Conservation (phyloP, 345 rosid genomes). For the Corchorus capsularis region DNA sequence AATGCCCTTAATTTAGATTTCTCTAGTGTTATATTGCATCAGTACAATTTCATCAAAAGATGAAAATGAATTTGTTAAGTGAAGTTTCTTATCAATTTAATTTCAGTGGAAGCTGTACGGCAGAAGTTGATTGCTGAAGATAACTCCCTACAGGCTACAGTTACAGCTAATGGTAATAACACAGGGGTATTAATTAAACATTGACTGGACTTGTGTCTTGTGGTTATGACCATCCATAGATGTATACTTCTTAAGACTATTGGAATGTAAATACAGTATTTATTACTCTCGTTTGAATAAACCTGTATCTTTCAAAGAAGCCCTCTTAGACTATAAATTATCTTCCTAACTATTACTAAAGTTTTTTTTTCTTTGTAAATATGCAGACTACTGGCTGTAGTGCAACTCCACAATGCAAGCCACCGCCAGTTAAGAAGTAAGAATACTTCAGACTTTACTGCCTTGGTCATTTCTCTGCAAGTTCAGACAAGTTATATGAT, state of each 20-base stretch:
- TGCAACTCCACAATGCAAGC: no score
- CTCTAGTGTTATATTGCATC: no score
- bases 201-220: conserved; percentile 18
- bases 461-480: neutral
- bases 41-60: neutral
- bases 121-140: conserved; percentile 69
- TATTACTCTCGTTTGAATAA: no score
- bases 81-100: conserved; percentile 20
- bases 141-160: no score
- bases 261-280: conserved; percentile 44
- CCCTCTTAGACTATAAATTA: no score
- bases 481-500: no score
- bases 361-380: neutral
- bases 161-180: conserved; percentile 63
- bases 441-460: no score
- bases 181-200: conserved; percentile 17
- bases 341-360: neutral
- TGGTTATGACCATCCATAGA: conserved; percentile 16
- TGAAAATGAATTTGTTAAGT: neutral
- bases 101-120: conserved; percentile 72
- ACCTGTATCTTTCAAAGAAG: no score
- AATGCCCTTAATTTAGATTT: no score
- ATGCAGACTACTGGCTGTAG: no score
- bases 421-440: no score
- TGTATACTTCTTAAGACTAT: conserved; percentile 26